phyloP scores from a whole-genome alignment of 1,284 basidiomycete species.

The Pterulicium gracile region DNA sequence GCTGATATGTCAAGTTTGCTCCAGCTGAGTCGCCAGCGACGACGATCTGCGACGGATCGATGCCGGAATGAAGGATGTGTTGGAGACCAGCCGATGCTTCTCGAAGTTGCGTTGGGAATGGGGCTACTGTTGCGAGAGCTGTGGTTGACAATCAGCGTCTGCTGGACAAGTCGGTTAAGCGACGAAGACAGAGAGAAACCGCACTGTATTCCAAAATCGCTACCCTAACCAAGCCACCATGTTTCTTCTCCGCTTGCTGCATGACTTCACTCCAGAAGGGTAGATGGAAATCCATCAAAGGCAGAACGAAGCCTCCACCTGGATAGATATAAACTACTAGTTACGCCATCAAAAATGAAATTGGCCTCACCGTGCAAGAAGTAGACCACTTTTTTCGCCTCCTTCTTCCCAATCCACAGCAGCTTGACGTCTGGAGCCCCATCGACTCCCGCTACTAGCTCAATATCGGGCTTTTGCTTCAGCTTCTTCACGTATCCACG shows the following conservation, averaged over 20 bases:
- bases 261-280: background rate
- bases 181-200: too few relatives aligned
- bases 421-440: background rate
- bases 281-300: too few relatives aligned
- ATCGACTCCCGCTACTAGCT: background rate
- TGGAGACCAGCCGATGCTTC: background rate
- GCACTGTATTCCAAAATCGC: background rate
- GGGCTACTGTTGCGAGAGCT: background rate
- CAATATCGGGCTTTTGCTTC: background rate
- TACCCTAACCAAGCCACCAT: background rate
- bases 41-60: constrained; percentile 69
- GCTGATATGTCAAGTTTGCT: constrained; percentile 76
- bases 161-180: too few relatives aligned
- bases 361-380: background rate
- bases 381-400: background rate
- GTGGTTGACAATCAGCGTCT: too few relatives aligned
- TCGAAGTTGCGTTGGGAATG: background rate
- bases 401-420: background rate
- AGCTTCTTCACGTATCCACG: background rate
- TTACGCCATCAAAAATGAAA: background rate
- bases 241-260: background rate
- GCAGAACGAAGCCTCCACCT: background rate
- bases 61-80: background rate
- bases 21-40: constrained; percentile 92
- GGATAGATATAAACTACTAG: background rate